phyloP scores from a whole-genome alignment of 2,329 filamentous ascomycete species.

The Ceratocystis lukuohia region DNA sequence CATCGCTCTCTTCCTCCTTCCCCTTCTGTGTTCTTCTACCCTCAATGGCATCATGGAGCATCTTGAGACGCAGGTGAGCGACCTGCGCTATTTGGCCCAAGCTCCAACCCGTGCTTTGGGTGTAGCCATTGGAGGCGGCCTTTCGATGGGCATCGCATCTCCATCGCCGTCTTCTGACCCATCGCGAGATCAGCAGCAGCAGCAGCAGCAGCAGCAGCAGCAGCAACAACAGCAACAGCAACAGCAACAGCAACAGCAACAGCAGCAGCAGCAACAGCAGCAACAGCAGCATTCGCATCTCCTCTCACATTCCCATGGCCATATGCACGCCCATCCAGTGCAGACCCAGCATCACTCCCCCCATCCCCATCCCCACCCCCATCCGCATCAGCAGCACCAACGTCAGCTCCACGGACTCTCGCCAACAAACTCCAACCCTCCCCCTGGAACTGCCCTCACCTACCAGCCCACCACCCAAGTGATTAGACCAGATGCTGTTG shows the following conservation, averaged over 20 bases:
- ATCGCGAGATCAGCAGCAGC: slow-evolving; percentile 33
- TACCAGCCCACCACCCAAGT: neutral
- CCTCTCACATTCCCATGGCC: slow-evolving; percentile 1
- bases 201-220: slow-evolving; percentile 23
- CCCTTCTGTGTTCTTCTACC: neutral
- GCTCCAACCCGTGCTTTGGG: slow-evolving; percentile 26
- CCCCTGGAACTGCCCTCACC: neutral
- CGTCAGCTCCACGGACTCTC: slow-evolving; percentile 6
- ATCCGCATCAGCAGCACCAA: slow-evolving; percentile 11
- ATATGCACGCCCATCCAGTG: slow-evolving; percentile 7
- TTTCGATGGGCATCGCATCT: slow-evolving; percentile 24
- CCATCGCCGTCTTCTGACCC: slow-evolving; percentile 33
- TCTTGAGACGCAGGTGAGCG: slow-evolving; percentile 41
- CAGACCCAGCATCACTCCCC: neutral
- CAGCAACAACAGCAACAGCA: neutral
- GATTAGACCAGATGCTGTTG: neutral
- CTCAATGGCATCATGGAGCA: slow-evolving; percentile 34
- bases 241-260: slow-evolving; percentile 26
- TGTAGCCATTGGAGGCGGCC: slow-evolving; percentile 21
- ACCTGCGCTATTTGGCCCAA: slow-evolving; percentile 39
- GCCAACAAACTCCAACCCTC: slow-evolving; percentile 5
- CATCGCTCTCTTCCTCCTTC: neutral
- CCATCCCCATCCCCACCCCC: neutral
- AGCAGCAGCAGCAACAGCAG: slow-evolving; percentile 20
- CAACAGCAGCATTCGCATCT: neutral